Evolutionary conservation across 176 grass and related monocot species (phyloP).

Genomic region (Neostapfia colusana): DNA sequence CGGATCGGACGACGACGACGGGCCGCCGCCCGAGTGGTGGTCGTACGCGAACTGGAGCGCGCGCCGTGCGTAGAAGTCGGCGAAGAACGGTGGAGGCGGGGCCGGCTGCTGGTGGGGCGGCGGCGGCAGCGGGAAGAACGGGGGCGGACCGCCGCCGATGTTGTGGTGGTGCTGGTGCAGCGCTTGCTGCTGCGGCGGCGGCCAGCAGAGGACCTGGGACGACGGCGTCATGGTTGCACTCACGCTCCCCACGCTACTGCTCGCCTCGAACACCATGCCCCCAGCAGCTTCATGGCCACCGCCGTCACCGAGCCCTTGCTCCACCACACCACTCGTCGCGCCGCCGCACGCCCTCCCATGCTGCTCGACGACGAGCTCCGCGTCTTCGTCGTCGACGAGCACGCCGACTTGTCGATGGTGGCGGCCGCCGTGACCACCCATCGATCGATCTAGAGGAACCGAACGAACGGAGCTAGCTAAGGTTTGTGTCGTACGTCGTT

Average conservation of each 20-base stretch:
- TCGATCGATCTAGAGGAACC: conserved; percentile 5
- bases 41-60: conserved; percentile 84
- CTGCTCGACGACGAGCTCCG: conserved; percentile 49
- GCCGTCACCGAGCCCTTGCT: conserved; percentile 24
- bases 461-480: background rate
- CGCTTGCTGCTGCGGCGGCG: conserved; percentile 23
- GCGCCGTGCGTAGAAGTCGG: conserved; percentile 75
- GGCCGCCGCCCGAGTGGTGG: conserved; percentile 41
- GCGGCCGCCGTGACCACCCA: conserved; percentile 46
- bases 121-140: conserved; percentile 62
- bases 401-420: conserved; percentile 39
- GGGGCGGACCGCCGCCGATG: conserved; percentile 25
- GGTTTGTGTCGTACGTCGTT: conserved; percentile 16
- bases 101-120: conserved; percentile 53
- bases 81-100: conserved; percentile 56
- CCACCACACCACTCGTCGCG: conserved; percentile 45
- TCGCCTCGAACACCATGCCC: conserved; percentile 55
- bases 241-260: conserved; percentile 58
- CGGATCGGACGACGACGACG: conserved; percentile 72
- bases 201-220: conserved; percentile 47
- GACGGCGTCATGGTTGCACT: conserved; percentile 52
- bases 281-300: conserved; percentile 28
- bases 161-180: conserved; percentile 43
- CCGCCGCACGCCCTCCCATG: conserved; percentile 32
- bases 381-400: conserved; percentile 45